Evolutionary conservation across 129 eudicot genomes (phyloP).

Genomic region (Artemisia tridentata): DNA sequence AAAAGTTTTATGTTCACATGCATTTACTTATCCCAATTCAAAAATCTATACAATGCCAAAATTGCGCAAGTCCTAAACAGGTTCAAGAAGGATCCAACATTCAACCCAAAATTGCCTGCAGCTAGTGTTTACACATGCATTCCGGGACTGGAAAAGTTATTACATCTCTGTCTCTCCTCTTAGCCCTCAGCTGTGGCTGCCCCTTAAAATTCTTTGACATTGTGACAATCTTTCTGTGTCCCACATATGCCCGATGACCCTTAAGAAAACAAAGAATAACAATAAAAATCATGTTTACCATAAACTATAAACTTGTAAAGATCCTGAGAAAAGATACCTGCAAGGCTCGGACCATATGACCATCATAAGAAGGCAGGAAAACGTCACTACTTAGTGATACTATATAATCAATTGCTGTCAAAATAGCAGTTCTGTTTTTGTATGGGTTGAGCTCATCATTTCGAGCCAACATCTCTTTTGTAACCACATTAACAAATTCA

Average conservation of each 20-base stretch:
- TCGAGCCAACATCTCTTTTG: conserved; percentile 47
- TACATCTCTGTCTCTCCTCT: conserved; percentile 58
- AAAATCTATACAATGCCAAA: conserved; percentile 4
- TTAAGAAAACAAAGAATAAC: conserved; percentile 8
- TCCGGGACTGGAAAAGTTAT: conserved; percentile 68
- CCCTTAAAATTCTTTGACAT: conserved; percentile 46
- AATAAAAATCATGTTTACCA: neutral
- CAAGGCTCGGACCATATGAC: conserved; percentile 63
- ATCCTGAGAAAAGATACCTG: conserved; percentile 35
- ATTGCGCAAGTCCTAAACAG: conserved; percentile 8
- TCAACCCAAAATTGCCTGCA: conserved; percentile 6
- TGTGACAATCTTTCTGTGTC: conserved; percentile 59
- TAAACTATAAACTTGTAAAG: conserved; percentile 13
- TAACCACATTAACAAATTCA: conserved; percentile 49
- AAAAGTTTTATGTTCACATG: neutral
- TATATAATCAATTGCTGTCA: conserved; percentile 69
- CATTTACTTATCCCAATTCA: neutral
- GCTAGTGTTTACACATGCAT: conserved; percentile 66
- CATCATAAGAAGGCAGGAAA: conserved; percentile 60
- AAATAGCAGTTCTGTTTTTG: conserved; percentile 34
- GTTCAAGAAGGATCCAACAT: neutral
- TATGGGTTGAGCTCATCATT: conserved; percentile 50
- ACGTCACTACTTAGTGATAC: conserved; percentile 66
- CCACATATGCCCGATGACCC: conserved; percentile 82
- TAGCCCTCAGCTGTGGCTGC: conserved; percentile 53